These are phyloP conservation scores for Clonostachys byssicola DNA, from an alignment of 2,329 filamentous ascomycete species.

Conservation along the genomic window DNA sequence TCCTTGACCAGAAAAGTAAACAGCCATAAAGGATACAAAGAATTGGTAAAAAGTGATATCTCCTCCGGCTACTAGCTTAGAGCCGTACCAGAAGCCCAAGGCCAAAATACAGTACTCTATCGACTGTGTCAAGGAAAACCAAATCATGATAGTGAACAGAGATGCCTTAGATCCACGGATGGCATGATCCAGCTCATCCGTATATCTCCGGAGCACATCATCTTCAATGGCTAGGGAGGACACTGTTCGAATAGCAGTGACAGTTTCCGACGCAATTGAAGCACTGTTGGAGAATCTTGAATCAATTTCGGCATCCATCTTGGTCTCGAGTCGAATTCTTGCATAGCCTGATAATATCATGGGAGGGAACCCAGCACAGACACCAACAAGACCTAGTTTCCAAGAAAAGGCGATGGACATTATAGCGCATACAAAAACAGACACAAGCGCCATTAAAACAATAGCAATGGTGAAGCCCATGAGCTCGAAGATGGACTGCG, in stretches of 20 bases:
- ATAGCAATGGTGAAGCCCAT: conserved; percentile 42
- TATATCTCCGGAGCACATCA: conserved; percentile 30
- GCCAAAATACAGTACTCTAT: conserved; percentile 30
- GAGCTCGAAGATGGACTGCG: conserved; percentile 43
- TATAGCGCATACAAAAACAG: conserved; percentile 36
- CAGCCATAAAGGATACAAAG: conserved; percentile 45
- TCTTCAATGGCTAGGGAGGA: conserved; percentile 41
- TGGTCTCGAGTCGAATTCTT: conserved; percentile 42
- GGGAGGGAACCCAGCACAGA: conserved; percentile 38
- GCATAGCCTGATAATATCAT: conserved; percentile 39
- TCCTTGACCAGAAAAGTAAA: conserved; percentile 38
- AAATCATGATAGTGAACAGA: conserved; percentile 31
- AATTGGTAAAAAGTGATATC: conserved; percentile 43
- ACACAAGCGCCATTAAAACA: conserved; percentile 39
- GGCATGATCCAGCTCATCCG: conserved; percentile 19
- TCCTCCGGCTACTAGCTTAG: conserved; percentile 30
- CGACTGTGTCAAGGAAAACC: conserved; percentile 33
- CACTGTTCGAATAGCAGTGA: conserved; percentile 42
- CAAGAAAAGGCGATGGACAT: conserved; percentile 41
- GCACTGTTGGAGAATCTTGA: conserved; percentile 40
- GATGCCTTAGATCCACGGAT: conserved; percentile 18
- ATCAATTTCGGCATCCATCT: conserved; percentile 37
- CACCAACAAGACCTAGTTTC: conserved; percentile 43
- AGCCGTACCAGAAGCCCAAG: conserved; percentile 34
- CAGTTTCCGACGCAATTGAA: conserved; percentile 42